Conservation (phyloP, 2,329 filamentous ascomycete species). For the Arthrobotrys pseudoclavata region DNA sequence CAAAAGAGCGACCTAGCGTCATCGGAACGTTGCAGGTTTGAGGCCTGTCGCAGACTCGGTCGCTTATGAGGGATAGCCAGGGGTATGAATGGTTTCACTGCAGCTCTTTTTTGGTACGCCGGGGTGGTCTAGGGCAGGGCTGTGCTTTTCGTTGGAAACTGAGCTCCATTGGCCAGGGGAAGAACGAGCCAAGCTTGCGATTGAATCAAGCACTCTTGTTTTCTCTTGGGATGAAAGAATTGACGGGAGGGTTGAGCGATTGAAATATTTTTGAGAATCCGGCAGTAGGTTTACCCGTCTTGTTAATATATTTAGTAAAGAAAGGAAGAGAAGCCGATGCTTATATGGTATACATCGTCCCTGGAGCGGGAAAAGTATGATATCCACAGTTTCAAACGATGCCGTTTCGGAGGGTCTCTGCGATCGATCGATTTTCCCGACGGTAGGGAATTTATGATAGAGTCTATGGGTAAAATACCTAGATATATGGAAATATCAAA, state of each 20-base stretch:
- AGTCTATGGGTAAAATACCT: background rate
- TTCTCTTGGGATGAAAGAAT: slow-evolving; percentile 13
- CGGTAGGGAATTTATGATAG: background rate
- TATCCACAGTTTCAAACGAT: slow-evolving; percentile 31
- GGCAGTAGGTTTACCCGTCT: slow-evolving; percentile 10
- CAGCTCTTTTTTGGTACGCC: background rate
- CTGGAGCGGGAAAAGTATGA: slow-evolving; percentile 20
- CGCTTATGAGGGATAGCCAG: slow-evolving; percentile 25
- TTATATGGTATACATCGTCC: no score
- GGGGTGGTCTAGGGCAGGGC: background rate
- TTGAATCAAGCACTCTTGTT: slow-evolving; percentile 6
- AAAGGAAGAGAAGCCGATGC: background rate
- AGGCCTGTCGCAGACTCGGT: slow-evolving; percentile 51
- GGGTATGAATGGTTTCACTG: slow-evolving; percentile 24
- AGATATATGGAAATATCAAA: no score
- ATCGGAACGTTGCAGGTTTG: slow-evolving; percentile 50
- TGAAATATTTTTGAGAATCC: background rate
- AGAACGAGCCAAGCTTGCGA: no score
- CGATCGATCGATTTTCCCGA: background rate
- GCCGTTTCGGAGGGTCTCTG: background rate
- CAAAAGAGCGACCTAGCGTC: slow-evolving; percentile 10
- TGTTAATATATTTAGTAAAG: slow-evolving; percentile 6
- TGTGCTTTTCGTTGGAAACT: background rate
- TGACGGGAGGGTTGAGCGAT: background rate
- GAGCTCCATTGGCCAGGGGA: no score